Conservation (phyloP, 306 rosid species). For the Malus fusca region DNA sequence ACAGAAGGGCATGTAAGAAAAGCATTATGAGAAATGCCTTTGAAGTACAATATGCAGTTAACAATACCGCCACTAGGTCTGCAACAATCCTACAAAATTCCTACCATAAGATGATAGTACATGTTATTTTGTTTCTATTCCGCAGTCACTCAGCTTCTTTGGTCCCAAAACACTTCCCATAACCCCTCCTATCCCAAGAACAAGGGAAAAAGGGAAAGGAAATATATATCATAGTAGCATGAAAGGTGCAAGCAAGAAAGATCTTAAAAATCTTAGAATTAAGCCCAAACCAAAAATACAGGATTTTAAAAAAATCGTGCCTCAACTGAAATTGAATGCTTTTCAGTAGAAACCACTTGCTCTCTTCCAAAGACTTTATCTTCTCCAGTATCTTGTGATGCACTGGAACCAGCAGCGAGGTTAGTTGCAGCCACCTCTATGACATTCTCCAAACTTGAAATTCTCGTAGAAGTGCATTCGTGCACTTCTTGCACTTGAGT, state of each 20-base stretch:
- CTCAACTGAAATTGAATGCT: constrained; percentile 57
- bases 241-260: constrained; percentile 2
- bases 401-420: constrained; percentile 24
- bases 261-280: neutral
- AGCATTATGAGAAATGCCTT: neutral
- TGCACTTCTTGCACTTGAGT: constrained; percentile 29
- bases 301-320: constrained; percentile 29
- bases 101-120: neutral
- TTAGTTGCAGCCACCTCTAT: constrained; percentile 29
- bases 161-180: neutral
- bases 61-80: neutral
- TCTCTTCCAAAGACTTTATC: constrained; percentile 34
- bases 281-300: neutral
- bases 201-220: neutral
- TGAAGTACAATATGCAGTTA: neutral
- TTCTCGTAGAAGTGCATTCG: constrained; percentile 24
- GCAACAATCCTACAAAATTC: neutral
- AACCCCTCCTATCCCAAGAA: neutral
- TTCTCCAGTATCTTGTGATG: constrained; percentile 18
- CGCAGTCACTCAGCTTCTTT: neutral
- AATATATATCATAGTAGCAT: neutral
- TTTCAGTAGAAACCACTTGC: constrained; percentile 33
- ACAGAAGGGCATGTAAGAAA: neutral
- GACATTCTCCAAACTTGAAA: constrained; percentile 24
- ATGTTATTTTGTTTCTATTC: neutral